A percentile compares a stretch with the other conserved stretches of the same genome.
Conservation (phyloP, 768 basidiomycete genomes). For the Pisolithus orientalis region DNA sequence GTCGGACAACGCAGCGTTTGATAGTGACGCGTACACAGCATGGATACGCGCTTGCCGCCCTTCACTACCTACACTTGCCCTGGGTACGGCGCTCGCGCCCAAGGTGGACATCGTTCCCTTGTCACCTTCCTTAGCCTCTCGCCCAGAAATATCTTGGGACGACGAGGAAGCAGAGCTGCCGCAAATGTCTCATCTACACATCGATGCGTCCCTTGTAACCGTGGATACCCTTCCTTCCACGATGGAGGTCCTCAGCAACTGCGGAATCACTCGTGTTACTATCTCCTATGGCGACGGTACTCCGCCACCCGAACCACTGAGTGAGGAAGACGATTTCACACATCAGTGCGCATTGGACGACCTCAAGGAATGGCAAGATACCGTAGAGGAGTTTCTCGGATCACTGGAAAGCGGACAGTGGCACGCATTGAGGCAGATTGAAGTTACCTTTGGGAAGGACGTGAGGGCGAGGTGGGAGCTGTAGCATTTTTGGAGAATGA, state of each 20-base stretch:
- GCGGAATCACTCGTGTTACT: slow-evolving; percentile 15
- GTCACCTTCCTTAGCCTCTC: neutral
- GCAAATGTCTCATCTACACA: slow-evolving; percentile 14
- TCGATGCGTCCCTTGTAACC: slow-evolving; percentile 22
- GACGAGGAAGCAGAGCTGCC: neutral
- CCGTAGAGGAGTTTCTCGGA: slow-evolving; percentile 15
- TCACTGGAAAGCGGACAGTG: slow-evolving; percentile 12
- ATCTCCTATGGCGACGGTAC: slow-evolving; percentile 14
- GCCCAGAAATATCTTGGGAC: neutral
- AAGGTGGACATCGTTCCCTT: neutral
- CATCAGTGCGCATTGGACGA: slow-evolving; percentile 27
- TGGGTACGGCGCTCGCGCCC: slow-evolving; percentile 18
- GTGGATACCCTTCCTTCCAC: slow-evolving; percentile 18
- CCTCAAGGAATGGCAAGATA: slow-evolving; percentile 21
- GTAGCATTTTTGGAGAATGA: neutral
- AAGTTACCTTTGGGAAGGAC: slow-evolving; percentile 12
- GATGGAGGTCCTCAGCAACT: slow-evolving; percentile 12
- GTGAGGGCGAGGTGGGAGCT: slow-evolving; percentile 18
- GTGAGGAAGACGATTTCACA: slow-evolving; percentile 16
- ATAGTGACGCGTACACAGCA: slow-evolving; percentile 17
- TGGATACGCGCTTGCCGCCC: slow-evolving; percentile 22
- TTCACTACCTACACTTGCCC: slow-evolving; percentile 11
- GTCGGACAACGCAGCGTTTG: slow-evolving; percentile 5
- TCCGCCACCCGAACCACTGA: neutral
- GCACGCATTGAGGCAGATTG: slow-evolving; percentile 10